Conservation (phyloP, 805 yeast genomes). For the Barnettozyma vustinii region DNA sequence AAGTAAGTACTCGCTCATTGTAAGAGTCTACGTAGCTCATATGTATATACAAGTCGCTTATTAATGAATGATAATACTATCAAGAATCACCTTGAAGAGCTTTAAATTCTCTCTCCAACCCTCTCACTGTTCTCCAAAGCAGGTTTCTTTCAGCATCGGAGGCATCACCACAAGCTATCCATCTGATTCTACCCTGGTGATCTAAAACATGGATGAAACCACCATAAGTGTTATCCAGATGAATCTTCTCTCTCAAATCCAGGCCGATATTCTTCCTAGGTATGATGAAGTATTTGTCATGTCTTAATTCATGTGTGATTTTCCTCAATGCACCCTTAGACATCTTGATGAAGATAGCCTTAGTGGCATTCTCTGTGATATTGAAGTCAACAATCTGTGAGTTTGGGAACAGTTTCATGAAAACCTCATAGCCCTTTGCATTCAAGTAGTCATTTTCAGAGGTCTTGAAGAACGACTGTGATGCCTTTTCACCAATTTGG, state of each 20-base stretch:
- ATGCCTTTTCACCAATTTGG: conserved; percentile 63
- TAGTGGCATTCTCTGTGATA: conserved; percentile 67
- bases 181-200: conserved; percentile 65
- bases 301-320: conserved; percentile 42
- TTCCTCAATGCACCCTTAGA: conserved; percentile 42
- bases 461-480: conserved; percentile 51
- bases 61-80: neutral
- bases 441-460: conserved; percentile 37
- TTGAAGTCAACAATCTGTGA: conserved; percentile 74
- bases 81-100: conserved; percentile 11
- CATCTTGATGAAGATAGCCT: conserved; percentile 56
- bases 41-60: neutral
- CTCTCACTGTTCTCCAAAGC: conserved; percentile 62
- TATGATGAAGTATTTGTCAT: conserved; percentile 55
- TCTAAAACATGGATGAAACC: conserved; percentile 85
- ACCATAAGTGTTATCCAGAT: conserved; percentile 69
- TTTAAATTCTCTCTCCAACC: conserved; percentile 45
- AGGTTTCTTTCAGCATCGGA: conserved; percentile 56
- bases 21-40: neutral
- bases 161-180: conserved; percentile 89
- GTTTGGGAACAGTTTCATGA: conserved; percentile 39
- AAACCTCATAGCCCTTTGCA: conserved; percentile 35
- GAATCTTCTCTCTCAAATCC: conserved; percentile 50
- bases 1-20: too few species aligned
- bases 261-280: conserved; percentile 55